phyloP scores from a whole-genome alignment of 768 basidiomycete species.

The Zangia roseola region DNA sequence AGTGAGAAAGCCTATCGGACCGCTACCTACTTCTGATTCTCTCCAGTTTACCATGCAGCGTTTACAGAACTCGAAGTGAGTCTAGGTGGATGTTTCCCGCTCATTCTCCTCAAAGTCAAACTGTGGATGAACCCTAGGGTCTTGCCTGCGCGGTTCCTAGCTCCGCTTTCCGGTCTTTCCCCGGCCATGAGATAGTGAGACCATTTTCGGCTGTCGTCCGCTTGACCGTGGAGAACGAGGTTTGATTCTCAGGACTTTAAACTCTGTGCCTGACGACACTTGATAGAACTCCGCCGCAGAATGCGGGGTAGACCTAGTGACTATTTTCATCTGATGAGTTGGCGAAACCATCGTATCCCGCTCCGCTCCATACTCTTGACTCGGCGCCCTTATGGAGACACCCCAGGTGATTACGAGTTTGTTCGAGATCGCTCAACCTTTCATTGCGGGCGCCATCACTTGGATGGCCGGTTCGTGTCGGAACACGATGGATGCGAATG shows the following conservation, averaged over 20 bases:
- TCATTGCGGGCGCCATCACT: not conserved
- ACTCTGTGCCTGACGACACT: conserved; percentile 4
- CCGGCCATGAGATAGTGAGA: conserved; percentile 1
- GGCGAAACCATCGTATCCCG: not conserved
- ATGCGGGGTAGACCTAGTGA: not conserved
- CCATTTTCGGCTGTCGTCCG: not conserved
- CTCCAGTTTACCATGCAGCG: too few species aligned
- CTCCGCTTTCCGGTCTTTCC: not conserved
- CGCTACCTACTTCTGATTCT: too few species aligned
- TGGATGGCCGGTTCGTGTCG: too few species aligned
- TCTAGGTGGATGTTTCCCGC: too few species aligned
- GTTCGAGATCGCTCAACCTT: not conserved
- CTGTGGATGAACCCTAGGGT: too few species aligned
- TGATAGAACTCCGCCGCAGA: not conserved
- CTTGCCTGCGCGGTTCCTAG: too few species aligned
- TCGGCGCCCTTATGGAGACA: not conserved
- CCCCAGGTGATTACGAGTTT: too few species aligned
- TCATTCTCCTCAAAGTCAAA: too few species aligned
- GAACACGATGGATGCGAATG: too few species aligned
- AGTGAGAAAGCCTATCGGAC: too few species aligned
- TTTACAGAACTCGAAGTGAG: too few species aligned
- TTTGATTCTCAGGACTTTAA: not conserved
- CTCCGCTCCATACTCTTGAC: not conserved
- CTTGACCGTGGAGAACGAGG: conserved; percentile 4
- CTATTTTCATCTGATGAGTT: conserved; percentile 2